These are phyloP conservation scores for Teratosphaeria zuluensis DNA, from an alignment of 2,329 filamentous ascomycete genomes.

Conservation along the genomic window DNA sequence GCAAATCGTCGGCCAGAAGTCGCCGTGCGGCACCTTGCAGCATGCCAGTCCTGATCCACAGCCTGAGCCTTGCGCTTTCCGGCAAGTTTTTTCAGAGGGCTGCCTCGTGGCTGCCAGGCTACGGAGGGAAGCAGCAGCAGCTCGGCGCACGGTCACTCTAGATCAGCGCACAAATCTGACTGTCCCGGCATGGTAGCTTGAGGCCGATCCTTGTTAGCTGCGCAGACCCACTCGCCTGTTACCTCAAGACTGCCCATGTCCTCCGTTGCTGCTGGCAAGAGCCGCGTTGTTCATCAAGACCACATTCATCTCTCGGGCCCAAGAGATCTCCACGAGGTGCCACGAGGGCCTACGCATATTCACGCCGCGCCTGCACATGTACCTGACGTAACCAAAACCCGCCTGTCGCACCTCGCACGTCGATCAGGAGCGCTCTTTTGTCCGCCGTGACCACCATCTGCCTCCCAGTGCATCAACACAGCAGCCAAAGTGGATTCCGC, in stretches of 20 bases:
- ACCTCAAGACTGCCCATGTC: slow-evolving; percentile 1
- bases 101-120: background rate
- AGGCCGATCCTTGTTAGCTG: background rate
- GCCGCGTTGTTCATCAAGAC: background rate
- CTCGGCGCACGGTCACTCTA: background rate
- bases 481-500: slow-evolving; percentile 24
- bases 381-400: background rate
- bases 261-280: background rate
- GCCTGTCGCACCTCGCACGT: background rate
- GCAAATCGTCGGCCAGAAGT: background rate
- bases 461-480: background rate
- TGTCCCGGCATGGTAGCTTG: background rate
- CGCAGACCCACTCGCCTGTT: background rate
- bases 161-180: slow-evolving; percentile 1
- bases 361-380: background rate
- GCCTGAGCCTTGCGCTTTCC: background rate
- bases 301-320: background rate
- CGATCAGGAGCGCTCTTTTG: background rate
- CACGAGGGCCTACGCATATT: slow-evolving; percentile 1
- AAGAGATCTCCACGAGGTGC: background rate
- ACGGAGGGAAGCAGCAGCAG: background rate
- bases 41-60: background rate
- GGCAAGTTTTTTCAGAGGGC: background rate
- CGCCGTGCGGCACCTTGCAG: background rate
- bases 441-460: background rate